Evolutionary conservation across 139 green algal genomes (phyloP), one percentile per base, ranked within the genome.

Genomic region (Chlorella sp.): DNA sequence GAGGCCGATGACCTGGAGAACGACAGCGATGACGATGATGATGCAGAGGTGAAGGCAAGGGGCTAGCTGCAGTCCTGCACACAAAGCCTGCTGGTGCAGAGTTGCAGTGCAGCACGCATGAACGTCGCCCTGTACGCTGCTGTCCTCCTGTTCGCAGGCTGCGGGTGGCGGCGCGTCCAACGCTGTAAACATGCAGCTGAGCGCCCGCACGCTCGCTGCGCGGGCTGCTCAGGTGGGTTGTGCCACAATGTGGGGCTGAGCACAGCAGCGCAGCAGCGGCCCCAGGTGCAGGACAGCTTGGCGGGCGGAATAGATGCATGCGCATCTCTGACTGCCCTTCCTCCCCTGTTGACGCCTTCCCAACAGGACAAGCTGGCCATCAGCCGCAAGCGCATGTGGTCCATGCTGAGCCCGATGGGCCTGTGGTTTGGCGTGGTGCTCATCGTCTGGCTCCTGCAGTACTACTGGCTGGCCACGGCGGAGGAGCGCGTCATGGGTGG

Each of bases 341-440:
- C 34, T 44, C 34, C 67, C 3, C 9, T 43, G 65, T 28, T 28
- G 3, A 3, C 32, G 13, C 65, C n/a, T 43, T 13, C 34, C 3
- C 69, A 36, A n/a, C 76, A 81, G 76, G 76, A 81, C 54, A 68
- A 69, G 51, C 17, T 81, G 20, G 54, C 51, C 54, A 81, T 81
- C 24, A 81, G 24, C 14, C 76, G 76, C 32, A 9, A 38, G 20
- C 36, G 41, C 7, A 26, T 81, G 36, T 36, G 26, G 34, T 48
- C 54, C 16, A 56, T 81, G 51, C 30, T 81, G 76, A 22, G 19
- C 16, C 76, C 76, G 17, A 13, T 81, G 36, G 76, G 16, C 8
- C 36, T 81, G 8, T 81, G 76, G 76, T 58, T 81, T 58, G 76
- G 3, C 17, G 24, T 56, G 13, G 76, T 81, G 11, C 0, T 51